Evolutionary conservation across 805 yeast species (phyloP).

Genomic region (Pichia californica): DNA sequence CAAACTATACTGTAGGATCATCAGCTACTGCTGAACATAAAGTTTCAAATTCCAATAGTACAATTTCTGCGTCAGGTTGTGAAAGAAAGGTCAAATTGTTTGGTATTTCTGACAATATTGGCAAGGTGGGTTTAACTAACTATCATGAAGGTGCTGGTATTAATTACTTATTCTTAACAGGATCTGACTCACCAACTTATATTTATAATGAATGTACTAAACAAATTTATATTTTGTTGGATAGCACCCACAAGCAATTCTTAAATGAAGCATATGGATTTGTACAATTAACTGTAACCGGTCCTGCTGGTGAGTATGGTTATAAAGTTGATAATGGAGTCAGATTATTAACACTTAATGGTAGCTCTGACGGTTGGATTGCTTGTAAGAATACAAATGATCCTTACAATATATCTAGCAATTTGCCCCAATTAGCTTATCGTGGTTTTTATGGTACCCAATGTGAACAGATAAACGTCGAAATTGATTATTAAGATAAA

Average conservation of each 20-base stretch:
- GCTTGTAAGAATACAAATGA: slow-evolving; percentile 37
- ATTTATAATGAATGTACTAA: slow-evolving; percentile 13
- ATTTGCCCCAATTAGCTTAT: slow-evolving; percentile 15
- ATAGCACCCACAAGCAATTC: neutral
- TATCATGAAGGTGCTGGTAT: slow-evolving; percentile 44
- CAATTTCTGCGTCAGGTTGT: too few relatives aligned
- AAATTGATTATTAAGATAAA: neutral
- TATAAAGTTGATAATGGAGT: neutral
- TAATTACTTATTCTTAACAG: slow-evolving; percentile 32
- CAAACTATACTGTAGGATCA: too few relatives aligned
- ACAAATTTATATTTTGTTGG: neutral
- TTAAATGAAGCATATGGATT: slow-evolving; percentile 1
- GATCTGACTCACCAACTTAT: slow-evolving; percentile 10
- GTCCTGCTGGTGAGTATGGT: neutral
- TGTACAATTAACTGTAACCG: slow-evolving; percentile 9
- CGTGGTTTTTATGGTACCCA: neutral
- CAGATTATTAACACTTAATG: slow-evolving; percentile 17
- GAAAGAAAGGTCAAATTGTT: neutral
- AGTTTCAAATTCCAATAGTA: too few relatives aligned
- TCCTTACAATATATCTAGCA: slow-evolving; percentile 33
- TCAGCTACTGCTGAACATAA: too few relatives aligned
- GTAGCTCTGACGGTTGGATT: slow-evolving; percentile 28
- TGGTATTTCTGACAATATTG: neutral
- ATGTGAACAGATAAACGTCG: neutral
- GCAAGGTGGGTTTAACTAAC: slow-evolving; percentile 21